These are phyloP conservation scores for Auricularia sp. DNA, from an alignment of 768 basidiomycete genomes.

Conservation along the genomic window DNA sequence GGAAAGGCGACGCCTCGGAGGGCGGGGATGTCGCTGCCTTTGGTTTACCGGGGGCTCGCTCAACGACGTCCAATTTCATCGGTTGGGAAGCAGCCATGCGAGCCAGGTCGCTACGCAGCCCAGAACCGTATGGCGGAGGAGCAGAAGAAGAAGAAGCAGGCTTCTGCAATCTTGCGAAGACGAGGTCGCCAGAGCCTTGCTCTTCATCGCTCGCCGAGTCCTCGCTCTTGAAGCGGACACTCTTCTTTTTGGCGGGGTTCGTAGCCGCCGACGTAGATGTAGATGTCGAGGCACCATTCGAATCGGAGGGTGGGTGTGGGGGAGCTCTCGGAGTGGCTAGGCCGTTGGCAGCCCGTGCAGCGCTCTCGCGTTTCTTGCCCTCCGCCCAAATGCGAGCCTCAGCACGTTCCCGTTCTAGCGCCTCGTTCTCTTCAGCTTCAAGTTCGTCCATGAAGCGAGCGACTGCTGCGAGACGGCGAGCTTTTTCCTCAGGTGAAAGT, in stretches of 20 bases:
- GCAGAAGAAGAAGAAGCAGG: not conserved
- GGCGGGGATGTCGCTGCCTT: not conserved
- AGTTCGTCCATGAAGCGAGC: slow-evolving; percentile 6
- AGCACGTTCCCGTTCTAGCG: slow-evolving; percentile 15
- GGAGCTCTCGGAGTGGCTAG: not conserved
- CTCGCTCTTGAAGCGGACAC: not conserved
- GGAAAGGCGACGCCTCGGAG: not conserved
- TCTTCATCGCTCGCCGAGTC: not conserved
- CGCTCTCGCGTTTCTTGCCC: slow-evolving; percentile 18
- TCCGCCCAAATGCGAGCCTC: slow-evolving; percentile 23
- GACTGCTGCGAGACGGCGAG: slow-evolving; percentile 11
- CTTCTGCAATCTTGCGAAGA: not conserved
- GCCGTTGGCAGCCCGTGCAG: not conserved
- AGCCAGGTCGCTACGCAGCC: not conserved
- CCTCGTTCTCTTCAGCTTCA: slow-evolving; percentile 14
- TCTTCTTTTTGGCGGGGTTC: not conserved
- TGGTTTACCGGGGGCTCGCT: not conserved
- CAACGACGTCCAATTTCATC: slow-evolving; percentile 6
- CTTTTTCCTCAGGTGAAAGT: slow-evolving; percentile 4
- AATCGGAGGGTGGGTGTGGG: not conserved
- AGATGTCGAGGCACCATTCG: not conserved
- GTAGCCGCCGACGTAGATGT: not conserved
- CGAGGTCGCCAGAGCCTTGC: not conserved
- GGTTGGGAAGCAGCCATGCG: not conserved
- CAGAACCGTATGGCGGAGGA: not conserved